These are phyloP conservation scores for Pythium pectinolyticum DNA, from an alignment of 352 stramenopile genomes.

Conservation along the genomic window DNA sequence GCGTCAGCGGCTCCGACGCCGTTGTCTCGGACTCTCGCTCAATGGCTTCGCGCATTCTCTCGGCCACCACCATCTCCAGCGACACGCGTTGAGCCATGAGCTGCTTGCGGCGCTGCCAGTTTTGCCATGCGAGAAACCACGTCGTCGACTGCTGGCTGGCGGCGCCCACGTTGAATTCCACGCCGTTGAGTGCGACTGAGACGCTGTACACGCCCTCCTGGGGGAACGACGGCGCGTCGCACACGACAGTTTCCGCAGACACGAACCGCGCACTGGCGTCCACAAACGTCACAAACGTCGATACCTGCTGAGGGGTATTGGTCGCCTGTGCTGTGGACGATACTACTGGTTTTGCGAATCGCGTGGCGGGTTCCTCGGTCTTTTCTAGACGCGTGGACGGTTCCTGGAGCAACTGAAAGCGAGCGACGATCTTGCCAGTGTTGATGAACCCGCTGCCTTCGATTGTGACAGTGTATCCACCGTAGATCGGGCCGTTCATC, in stretches of 20 bases:
- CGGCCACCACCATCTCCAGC: constrained; percentile 4
- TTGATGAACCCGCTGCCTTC: constrained; percentile 66
- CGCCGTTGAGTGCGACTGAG: constrained; percentile 58
- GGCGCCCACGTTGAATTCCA: constrained; percentile 61
- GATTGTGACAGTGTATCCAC: constrained; percentile 57
- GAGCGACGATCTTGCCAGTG: constrained; percentile 55
- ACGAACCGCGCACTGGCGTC: constrained; percentile 36
- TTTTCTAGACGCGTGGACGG: neutral
- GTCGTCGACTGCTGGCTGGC: constrained; percentile 28
- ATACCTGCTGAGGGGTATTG: neutral
- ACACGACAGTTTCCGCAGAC: constrained; percentile 45
- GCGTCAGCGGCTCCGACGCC: neutral
- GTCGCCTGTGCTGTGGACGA: neutral
- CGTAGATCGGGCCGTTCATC: constrained; percentile 78
- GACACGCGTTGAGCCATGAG: constrained; percentile 12
- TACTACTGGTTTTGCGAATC: neutral
- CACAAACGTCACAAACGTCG: neutral
- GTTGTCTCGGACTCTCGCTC: too few species aligned
- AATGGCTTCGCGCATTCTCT: neutral
- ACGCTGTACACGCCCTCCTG: constrained; percentile 71
- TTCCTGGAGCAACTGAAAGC: constrained; percentile 54
- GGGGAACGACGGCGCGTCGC: constrained; percentile 48
- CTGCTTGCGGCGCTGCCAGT: constrained; percentile 76
- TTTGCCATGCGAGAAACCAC: constrained; percentile 83
- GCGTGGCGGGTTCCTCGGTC: neutral